Evolutionary conservation across 169 alveolate genomes (phyloP).

Genomic region (Theileria annulata): DNA sequence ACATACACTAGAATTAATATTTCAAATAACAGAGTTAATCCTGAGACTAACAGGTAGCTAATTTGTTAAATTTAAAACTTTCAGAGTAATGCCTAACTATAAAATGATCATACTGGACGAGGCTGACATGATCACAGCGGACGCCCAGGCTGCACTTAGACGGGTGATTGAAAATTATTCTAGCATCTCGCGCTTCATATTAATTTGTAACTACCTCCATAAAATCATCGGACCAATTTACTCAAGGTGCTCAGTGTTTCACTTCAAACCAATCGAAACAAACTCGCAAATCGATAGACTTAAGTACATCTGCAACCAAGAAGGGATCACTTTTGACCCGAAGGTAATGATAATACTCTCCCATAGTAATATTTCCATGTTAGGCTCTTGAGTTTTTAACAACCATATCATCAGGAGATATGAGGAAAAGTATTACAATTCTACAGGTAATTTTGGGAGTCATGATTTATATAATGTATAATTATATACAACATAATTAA

Average conservation of each 20-base stretch:
- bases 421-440: constrained; percentile 92
- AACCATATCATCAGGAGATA: constrained; percentile 91
- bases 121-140: constrained; percentile 99
- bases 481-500: not conserved
- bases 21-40: constrained; percentile 80
- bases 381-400: constrained; percentile 79
- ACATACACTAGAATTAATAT: constrained; percentile 93
- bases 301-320: constrained; percentile 82
- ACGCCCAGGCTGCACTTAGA: constrained; percentile 98
- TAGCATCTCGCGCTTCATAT: constrained; percentile 93
- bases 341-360: not conserved
- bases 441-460: constrained; percentile 85
- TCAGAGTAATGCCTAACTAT: constrained; percentile 86
- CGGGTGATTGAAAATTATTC: constrained; percentile 96
- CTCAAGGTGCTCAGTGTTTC: constrained; percentile 93
- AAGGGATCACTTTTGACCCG: constrained; percentile 53
- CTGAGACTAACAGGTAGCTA: constrained; percentile 77
- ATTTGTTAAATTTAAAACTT: not conserved
- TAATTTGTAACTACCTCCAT: constrained; percentile 96
- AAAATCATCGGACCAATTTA: constrained; percentile 95
- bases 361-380: constrained; percentile 2
- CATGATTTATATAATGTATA: not conserved
- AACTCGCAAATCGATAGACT: constrained; percentile 89
- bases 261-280: constrained; percentile 91
- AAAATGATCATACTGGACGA: constrained; percentile 97